phyloP scores from a whole-genome alignment of 306 rosid species.

The Quercus bicolor region DNA sequence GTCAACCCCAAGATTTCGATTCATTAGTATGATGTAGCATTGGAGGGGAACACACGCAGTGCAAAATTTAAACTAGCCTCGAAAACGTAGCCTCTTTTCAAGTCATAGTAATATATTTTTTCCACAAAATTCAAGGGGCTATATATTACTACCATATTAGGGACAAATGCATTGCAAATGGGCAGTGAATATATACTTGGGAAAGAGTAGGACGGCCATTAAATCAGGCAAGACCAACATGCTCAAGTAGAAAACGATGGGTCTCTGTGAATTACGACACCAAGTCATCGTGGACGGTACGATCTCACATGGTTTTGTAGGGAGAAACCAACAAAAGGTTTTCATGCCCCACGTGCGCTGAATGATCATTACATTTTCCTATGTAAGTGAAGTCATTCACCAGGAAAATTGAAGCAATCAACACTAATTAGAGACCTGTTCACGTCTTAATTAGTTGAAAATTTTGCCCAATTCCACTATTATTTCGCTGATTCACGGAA shows the following conservation, averaged over 20 bases:
- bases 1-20: slow-evolving; percentile 9
- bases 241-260: slow-evolving; percentile 43
- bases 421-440: background rate
- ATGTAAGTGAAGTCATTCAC: background rate
- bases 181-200: background rate
- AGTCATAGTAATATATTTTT: too few species aligned
- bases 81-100: background rate
- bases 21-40: background rate
- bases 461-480: background rate
- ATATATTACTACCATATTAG: too few species aligned
- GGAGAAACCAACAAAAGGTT: slow-evolving; percentile 25
- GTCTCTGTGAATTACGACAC: slow-evolving; percentile 31
- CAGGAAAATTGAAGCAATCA: background rate
- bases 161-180: background rate
- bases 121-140: background rate
- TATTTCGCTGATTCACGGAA: background rate
- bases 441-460: background rate
- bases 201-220: slow-evolving; percentile 6
- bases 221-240: slow-evolving; percentile 50
- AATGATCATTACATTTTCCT: background rate
- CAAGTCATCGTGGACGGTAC: slow-evolving; percentile 22
- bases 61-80: background rate
- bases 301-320: slow-evolving; percentile 48
- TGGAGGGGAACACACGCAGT: slow-evolving; percentile 29
- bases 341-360: slow-evolving; percentile 41